A percentile compares a stretch with the other conserved stretches of the same genome.
phyloP scores from a whole-genome alignment of 2,329 filamentous ascomycete species.

The Drechmeria coniospora region DNA sequence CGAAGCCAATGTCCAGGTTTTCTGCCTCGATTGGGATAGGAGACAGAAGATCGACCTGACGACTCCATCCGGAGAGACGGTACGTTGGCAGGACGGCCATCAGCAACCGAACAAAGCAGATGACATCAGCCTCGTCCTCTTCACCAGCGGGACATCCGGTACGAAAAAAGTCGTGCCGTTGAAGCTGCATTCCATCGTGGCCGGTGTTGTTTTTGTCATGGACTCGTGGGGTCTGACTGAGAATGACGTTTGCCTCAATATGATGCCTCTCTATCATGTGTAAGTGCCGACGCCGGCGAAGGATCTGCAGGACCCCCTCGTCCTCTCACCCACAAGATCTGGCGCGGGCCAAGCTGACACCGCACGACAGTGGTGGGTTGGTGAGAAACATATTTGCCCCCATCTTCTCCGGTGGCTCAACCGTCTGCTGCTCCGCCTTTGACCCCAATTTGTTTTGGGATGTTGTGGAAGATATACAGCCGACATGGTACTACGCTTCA shows the following conservation, averaged over 20 bases:
- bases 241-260: conserved; percentile 36
- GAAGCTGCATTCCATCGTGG: conserved; percentile 31
- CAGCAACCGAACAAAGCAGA: conserved; percentile 23
- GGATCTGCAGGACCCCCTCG: no score
- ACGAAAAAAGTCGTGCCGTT: conserved; percentile 44
- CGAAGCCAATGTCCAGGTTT: conserved; percentile 20
- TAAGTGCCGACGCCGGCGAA: no score
- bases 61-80: conserved; percentile 4
- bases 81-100: conserved; percentile 1
- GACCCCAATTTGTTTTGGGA: conserved; percentile 42
- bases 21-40: conserved; percentile 21
- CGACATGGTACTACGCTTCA: conserved; percentile 44
- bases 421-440: conserved; percentile 37
- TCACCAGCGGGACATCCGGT: conserved; percentile 42
- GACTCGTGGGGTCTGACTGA: conserved; percentile 34
- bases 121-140: conserved; percentile 35
- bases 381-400: conserved; percentile 39
- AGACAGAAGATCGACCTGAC: conserved; percentile 20
- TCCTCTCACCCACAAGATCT: no score
- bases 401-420: conserved; percentile 35
- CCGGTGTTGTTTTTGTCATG: conserved; percentile 34
- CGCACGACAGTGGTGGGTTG: conserved; percentile 27
- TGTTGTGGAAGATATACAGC: conserved; percentile 27
- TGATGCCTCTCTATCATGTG: conserved; percentile 45
- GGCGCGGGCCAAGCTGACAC: no score